Evolutionary conservation across 2,329 filamentous ascomycete genomes (phyloP), one percentile per base, ranked within the genome.

Genomic region (Aspergillus nomiae): DNA sequence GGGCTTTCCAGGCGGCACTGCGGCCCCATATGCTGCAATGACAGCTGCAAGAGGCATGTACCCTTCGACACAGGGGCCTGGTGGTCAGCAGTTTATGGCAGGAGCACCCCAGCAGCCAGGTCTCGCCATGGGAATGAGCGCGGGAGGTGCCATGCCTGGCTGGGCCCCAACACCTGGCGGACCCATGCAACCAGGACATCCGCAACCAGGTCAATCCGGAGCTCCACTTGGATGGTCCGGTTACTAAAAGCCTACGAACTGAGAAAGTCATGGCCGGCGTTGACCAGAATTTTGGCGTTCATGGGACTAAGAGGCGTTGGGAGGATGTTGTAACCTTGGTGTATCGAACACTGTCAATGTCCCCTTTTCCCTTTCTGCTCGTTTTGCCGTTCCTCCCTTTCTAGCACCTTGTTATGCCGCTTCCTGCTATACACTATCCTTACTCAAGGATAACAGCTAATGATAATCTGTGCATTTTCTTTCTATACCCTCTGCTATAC

Each of bases 401-500:
- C 28, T 54, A 30, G 56, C 41, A 55, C 48, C 26, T n/a, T 45
- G 32, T 65, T 50, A 56, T 61, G 45, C 56, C 54, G 61, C 50
- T 65, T 53, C 34, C 54, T 62, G 54, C 55, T 65, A 60, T 64
- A 58, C 63, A 66, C 63, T 69, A 56, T 62, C 62, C 64, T 67
- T 61, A 48, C 24, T 28, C 50, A 57, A 60, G 66, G 65, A 62
- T 65, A 55, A 62, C 64, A 63, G 65, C 64, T 74, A 75, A 72
- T 74, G 69, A 70, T 74, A 71, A 74, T 73, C 68, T 67, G 70
- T 66, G 68, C 69, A 69, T 67, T 63, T 71, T 62, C 56, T 67
- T 71, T 71, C 67, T 75, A 77, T 77, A 77, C 74, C 74, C 74
- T 69, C 65, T 75, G 68, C 73, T 76, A 73, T 74, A 71, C 72